These are phyloP conservation scores for Phialophora macrospora DNA, from an alignment of 2,329 filamentous ascomycete genomes.

Conservation along the genomic window DNA sequence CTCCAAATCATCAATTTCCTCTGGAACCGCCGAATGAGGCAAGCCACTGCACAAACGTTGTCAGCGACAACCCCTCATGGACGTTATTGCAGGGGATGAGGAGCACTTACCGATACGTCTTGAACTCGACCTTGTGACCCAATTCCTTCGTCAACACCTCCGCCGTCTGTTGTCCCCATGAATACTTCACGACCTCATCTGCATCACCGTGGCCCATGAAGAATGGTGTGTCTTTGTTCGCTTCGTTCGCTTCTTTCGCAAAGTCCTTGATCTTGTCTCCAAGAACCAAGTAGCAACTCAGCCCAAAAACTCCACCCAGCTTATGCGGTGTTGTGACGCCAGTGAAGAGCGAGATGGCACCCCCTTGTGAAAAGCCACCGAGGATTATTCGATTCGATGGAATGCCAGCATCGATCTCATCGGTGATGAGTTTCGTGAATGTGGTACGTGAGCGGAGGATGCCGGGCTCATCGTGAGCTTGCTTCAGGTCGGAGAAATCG, in stretches of 20 bases:
- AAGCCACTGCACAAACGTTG: constrained; percentile 60
- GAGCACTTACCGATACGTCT: constrained; percentile 69
- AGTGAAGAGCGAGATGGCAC: constrained; percentile 81
- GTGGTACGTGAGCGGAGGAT: constrained; percentile 74
- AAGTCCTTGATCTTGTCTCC: constrained; percentile 66
- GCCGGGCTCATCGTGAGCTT: constrained; percentile 64
- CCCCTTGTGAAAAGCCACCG: constrained; percentile 71
- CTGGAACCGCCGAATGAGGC: constrained; percentile 73
- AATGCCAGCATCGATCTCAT: constrained; percentile 80
- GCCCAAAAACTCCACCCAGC: constrained; percentile 83
- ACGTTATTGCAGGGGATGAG: background rate
- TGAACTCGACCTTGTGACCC: constrained; percentile 76
- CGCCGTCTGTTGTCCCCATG: constrained; percentile 70
- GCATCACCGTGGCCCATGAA: constrained; percentile 86
- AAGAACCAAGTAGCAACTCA: constrained; percentile 82
- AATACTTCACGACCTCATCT: constrained; percentile 73
- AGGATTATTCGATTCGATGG: constrained; percentile 81
- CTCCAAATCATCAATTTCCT: constrained; percentile 84
- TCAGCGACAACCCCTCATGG: constrained; percentile 5
- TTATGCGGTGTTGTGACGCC: constrained; percentile 75
- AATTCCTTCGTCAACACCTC: constrained; percentile 69
- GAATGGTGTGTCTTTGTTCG: constrained; percentile 77
- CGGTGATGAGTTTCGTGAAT: constrained; percentile 77
- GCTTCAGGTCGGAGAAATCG: constrained; percentile 49
- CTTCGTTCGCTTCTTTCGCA: constrained; percentile 56